phyloP scores from a whole-genome alignment of 139 green algal genomes.

The Tetradesmus lagerheimii region DNA sequence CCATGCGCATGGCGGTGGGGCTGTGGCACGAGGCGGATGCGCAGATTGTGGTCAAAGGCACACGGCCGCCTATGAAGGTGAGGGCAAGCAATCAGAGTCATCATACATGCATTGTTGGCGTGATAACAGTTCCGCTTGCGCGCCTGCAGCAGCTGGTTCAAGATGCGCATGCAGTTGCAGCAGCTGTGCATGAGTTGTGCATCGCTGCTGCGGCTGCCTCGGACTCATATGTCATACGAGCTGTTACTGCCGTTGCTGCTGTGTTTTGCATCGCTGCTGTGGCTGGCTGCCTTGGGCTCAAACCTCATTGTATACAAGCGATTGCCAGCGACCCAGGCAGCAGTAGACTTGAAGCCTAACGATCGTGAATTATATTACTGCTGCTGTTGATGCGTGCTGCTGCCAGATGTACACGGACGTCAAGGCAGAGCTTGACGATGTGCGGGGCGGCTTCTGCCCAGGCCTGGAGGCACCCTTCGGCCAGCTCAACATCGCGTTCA shows the following conservation, averaged over 20 bases:
- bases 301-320: too few relatives aligned
- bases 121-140: too few relatives aligned
- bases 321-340: too few relatives aligned
- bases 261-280: too few relatives aligned
- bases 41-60: slow-evolving; percentile 66
- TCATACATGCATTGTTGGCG: neutral
- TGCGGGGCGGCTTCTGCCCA: slow-evolving; percentile 58
- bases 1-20: slow-evolving; percentile 59
- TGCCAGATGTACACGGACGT: slow-evolving; percentile 77
- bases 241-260: too few relatives aligned
- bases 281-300: neutral
- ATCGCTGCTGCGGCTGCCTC: too few relatives aligned
- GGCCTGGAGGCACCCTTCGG: slow-evolving; percentile 71
- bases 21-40: slow-evolving; percentile 52
- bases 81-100: too few relatives aligned
- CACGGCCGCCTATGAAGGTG: slow-evolving; percentile 69
- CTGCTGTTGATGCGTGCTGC: neutral
- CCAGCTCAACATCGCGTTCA: slow-evolving; percentile 54
- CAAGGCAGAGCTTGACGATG: slow-evolving; percentile 47
- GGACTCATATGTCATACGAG: too few relatives aligned
- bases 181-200: too few relatives aligned
- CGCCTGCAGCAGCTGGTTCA: too few relatives aligned
- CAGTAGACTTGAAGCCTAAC: too few relatives aligned
- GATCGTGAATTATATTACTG: neutral
- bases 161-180: too few relatives aligned